These are phyloP conservation scores for Trypanosoma theileri DNA, from an alignment of 208 protist genomes.

Conservation along the genomic window DNA sequence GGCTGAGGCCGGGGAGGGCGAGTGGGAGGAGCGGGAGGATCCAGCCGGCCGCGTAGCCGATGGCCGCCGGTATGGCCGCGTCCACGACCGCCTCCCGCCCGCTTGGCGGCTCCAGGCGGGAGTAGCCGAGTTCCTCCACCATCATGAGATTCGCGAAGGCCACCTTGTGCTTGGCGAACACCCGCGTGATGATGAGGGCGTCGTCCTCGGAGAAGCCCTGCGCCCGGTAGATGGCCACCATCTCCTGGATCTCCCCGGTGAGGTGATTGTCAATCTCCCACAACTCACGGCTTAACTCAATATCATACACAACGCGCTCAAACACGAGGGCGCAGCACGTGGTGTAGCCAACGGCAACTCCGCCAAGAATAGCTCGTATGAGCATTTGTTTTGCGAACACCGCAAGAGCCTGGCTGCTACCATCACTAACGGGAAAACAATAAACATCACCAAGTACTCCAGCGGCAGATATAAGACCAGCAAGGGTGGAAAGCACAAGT, in stretches of 20 bases:
- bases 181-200: conserved; percentile 76
- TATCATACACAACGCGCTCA: conserved; percentile 76
- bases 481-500: conserved; percentile 51
- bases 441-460: conserved; percentile 33
- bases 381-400: conserved; percentile 36
- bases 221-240: conserved; percentile 92
- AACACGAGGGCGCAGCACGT: conserved; percentile 47
- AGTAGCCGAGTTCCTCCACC: conserved; percentile 94
- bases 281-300: conserved; percentile 89
- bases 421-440: conserved; percentile 8
- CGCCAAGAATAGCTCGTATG: conserved; percentile 38
- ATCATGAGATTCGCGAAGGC: conserved; percentile 94
- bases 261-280: conserved; percentile 94
- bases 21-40: conserved; percentile 39
- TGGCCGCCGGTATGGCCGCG: conserved; percentile 53
- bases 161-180: conserved; percentile 82
- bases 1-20: background rate
- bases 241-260: conserved; percentile 89
- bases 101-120: conserved; percentile 71
- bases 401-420: background rate
- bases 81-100: conserved; percentile 56
- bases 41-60: conserved; percentile 56
- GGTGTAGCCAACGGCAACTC: conserved; percentile 48
- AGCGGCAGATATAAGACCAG: conserved; percentile 49
- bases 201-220: conserved; percentile 90